Evolutionary conservation across 1,139 yeast genomes (phyloP).

Genomic region (Hyphopichia fennica): DNA sequence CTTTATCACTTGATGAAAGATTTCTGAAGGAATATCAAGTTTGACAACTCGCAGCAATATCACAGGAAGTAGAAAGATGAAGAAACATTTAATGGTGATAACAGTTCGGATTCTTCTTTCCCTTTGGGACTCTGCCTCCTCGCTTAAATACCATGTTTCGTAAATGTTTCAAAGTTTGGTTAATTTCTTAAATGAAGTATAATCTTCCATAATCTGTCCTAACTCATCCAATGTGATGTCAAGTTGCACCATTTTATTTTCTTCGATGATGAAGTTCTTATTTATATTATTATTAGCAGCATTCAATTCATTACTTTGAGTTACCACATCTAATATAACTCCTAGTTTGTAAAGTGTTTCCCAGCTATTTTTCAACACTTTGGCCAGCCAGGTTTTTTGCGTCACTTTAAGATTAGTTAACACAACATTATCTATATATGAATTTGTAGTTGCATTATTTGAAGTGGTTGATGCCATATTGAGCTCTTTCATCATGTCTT

Average conservation of each 20-base stretch:
- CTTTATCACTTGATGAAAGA: no score
- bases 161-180: constrained; percentile 21
- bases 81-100: no score
- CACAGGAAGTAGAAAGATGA: no score
- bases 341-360: constrained; percentile 43
- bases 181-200: constrained; percentile 27
- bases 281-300: constrained; percentile 31
- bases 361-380: constrained; percentile 56
- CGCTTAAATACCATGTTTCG: neutral
- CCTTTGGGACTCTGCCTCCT: no score
- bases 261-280: constrained; percentile 37
- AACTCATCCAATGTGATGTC: constrained; percentile 49
- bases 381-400: constrained; percentile 50
- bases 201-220: constrained; percentile 29
- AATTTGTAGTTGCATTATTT: constrained; percentile 29
- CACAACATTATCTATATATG: constrained; percentile 31
- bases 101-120: no score
- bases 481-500: constrained; percentile 48
- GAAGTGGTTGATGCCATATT: constrained; percentile 37
- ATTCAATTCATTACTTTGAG: constrained; percentile 34
- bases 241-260: constrained; percentile 47
- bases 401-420: constrained; percentile 36
- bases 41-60: no score
- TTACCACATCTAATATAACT: constrained; percentile 35
- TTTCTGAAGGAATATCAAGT: no score